phyloP scores from a whole-genome alignment of 306 rosid species.

The Corylus americana region DNA sequence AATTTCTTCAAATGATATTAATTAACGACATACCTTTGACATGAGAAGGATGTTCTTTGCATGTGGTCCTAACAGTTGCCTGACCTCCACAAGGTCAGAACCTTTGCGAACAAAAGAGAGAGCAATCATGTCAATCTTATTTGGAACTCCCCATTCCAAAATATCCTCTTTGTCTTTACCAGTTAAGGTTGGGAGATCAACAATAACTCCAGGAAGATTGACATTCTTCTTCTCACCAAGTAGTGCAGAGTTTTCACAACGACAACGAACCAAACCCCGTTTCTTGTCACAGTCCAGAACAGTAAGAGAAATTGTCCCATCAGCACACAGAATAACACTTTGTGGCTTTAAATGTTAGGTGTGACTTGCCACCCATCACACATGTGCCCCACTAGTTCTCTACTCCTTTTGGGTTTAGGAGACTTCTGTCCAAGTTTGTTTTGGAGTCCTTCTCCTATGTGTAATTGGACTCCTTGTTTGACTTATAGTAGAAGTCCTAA shows the following conservation, averaged over 20 bases:
- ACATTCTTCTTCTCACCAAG: constrained; percentile 30
- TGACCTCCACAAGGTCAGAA: constrained; percentile 26
- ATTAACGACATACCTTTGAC: constrained; percentile 22
- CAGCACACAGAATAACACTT: constrained; percentile 22
- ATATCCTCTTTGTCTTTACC: constrained; percentile 25
- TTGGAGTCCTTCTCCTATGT: too few relatives aligned
- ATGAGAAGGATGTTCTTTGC: constrained; percentile 26
- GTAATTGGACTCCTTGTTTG: too few relatives aligned
- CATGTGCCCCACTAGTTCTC: too few relatives aligned
- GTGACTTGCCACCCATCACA: too few relatives aligned
- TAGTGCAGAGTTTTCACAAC: constrained; percentile 22
- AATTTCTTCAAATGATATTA: background rate
- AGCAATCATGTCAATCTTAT: constrained; percentile 28
- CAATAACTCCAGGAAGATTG: constrained; percentile 30
- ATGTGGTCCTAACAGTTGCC: constrained; percentile 16
- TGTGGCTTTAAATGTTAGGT: too few relatives aligned
- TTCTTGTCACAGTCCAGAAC: constrained; percentile 23
- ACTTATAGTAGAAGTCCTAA: too few relatives aligned
- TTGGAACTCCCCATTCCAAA: constrained; percentile 27
- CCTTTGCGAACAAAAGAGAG: constrained; percentile 43
- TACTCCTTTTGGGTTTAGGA: too few relatives aligned
- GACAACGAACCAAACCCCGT: constrained; percentile 17
- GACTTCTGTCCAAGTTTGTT: too few relatives aligned
- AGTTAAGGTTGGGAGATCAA: constrained; percentile 30
- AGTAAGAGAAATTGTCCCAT: constrained; percentile 24